Conservation (phyloP, 805 yeast species). For the Cyberlindnera mississippiensis region DNA sequence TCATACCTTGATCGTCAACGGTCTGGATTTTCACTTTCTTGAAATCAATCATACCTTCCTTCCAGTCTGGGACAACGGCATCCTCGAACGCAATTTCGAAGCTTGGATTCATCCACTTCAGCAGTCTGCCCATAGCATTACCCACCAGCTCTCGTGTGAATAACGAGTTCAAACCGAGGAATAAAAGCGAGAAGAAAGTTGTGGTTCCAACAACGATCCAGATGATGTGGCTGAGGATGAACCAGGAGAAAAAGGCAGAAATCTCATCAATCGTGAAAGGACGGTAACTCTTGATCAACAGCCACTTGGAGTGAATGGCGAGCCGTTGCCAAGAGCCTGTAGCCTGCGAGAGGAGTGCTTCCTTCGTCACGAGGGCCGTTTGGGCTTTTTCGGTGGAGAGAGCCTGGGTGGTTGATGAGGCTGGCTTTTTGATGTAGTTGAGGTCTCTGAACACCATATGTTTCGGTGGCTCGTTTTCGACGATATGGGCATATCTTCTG, state of each 20-base stretch:
- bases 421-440: conserved; percentile 9
- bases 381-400: conserved; percentile 1
- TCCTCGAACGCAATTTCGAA: conserved; percentile 79
- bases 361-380: conserved; percentile 16
- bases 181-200: conserved; percentile 77
- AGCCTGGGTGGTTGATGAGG: too few relatives aligned
- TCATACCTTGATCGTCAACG: conserved; percentile 65
- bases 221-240: conserved; percentile 77
- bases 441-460: conserved; percentile 18
- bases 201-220: conserved; percentile 85
- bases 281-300: conserved; percentile 66
- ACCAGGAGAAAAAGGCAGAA: conserved; percentile 85
- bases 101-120: conserved; percentile 69
- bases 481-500: conserved; percentile 2
- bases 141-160: conserved; percentile 91
- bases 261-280: conserved; percentile 89
- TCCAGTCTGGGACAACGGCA: conserved; percentile 92
- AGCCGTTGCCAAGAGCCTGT: conserved; percentile 36
- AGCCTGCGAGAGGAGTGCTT: conserved; percentile 19
- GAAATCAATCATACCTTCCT: conserved; percentile 76
- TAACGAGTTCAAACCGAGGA: conserved; percentile 69
- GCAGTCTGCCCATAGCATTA: conserved; percentile 65
- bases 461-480: conserved; percentile 1
- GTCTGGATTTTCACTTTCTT: conserved; percentile 68
- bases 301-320: conserved; percentile 66